Conservation (phyloP, 2,329 filamentous ascomycete genomes). For the Sporothrix schenckii region DNA sequence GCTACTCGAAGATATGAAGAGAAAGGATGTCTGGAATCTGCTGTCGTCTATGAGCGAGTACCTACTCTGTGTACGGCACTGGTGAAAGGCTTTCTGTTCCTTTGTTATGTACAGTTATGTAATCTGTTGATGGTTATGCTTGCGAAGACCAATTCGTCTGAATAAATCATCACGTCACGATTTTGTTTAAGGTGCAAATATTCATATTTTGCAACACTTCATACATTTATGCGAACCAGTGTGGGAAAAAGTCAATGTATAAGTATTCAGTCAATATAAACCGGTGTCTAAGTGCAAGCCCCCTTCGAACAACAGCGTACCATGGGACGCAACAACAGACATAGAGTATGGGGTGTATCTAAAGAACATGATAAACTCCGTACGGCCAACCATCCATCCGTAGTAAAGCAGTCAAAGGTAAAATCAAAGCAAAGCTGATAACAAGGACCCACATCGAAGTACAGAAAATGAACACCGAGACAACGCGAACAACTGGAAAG, state of each 20-base stretch:
- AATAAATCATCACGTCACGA: background rate
- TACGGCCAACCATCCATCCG: constrained; percentile 9
- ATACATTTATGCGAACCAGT: background rate
- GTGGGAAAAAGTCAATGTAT: background rate
- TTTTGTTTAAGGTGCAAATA: background rate
- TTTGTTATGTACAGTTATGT: background rate
- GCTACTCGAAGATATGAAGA: constrained; percentile 81
- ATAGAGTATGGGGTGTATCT: constrained; percentile 27
- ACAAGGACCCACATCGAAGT: background rate
- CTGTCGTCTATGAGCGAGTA: constrained; percentile 68
- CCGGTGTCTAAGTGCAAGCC: constrained; percentile 1
- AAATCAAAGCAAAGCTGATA: constrained; percentile 14
- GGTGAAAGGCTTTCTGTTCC: constrained; percentile 49
- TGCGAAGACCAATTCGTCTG: background rate
- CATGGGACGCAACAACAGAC: constrained; percentile 23
- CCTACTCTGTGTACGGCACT: constrained; percentile 69
- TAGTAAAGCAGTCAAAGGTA: background rate
- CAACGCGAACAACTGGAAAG: background rate
- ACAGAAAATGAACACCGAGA: constrained; percentile 12
- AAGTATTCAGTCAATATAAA: background rate
- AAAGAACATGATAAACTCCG: constrained; percentile 30
- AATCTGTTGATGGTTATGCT: background rate
- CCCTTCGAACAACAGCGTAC: constrained; percentile 15
- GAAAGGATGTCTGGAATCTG: constrained; percentile 75
- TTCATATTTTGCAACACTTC: too few species aligned